A percentile compares a stretch with the other conserved stretches of the same genome.
Evolutionary conservation across 805 yeast species (phyloP).

Genomic region (Sungouiozyma ichnusensis): DNA sequence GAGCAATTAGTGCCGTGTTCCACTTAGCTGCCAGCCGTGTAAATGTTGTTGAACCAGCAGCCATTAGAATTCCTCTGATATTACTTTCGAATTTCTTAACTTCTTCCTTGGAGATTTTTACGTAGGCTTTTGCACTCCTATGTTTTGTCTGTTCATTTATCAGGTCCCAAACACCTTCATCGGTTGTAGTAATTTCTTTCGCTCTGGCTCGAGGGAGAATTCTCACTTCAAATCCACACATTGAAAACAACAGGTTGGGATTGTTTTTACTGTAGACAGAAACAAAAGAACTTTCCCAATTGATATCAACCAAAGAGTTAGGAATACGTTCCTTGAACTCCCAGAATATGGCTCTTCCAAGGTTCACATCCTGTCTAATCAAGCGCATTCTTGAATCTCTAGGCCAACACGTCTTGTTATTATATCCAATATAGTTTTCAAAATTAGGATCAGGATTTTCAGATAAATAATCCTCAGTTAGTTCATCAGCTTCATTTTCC

Average conservation of each 20-base stretch:
- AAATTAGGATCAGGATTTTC: constrained; percentile 92
- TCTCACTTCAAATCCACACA: constrained; percentile 93
- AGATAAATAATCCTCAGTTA: constrained; percentile 62
- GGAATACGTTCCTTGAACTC: constrained; percentile 78
- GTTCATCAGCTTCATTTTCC: constrained; percentile 61
- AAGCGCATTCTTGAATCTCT: constrained; percentile 82
- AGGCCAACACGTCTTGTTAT: constrained; percentile 92
- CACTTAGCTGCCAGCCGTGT: constrained; percentile 90
- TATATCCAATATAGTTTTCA: constrained; percentile 76
- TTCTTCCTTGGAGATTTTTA: constrained; percentile 74
- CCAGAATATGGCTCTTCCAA: constrained; percentile 90
- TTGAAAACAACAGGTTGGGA: constrained; percentile 75
- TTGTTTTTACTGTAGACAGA: constrained; percentile 88
- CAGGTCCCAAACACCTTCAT: constrained; percentile 91
- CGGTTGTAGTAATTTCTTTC: constrained; percentile 40
- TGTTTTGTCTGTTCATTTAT: constrained; percentile 62
- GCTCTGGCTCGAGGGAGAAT: constrained; percentile 65
- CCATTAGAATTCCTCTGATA: constrained; percentile 82
- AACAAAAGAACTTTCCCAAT: constrained; percentile 73
- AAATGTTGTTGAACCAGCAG: constrained; percentile 92
- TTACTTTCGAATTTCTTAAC: constrained; percentile 73
- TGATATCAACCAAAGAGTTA: constrained; percentile 53
- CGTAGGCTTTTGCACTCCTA: constrained; percentile 76
- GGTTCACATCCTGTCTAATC: constrained; percentile 80
- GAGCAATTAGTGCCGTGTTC: constrained; percentile 83